phyloP scores from a whole-genome alignment of 2,329 filamentous ascomycete species.

The Talaromyces funiculosus region DNA sequence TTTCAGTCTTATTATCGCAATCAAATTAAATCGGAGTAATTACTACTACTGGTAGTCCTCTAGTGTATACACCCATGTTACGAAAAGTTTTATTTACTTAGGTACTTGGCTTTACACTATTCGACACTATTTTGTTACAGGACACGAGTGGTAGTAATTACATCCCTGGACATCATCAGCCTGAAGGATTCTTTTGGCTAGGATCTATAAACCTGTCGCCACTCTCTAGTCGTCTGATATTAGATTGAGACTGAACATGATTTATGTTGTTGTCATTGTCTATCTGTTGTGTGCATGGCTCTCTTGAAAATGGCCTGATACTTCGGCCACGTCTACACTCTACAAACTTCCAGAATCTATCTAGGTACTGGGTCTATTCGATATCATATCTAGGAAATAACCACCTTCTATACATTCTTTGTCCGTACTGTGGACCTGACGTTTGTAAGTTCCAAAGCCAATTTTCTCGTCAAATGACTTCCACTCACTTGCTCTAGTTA shows the following conservation, averaged over 20 bases:
- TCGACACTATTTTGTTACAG: conserved; percentile 2
- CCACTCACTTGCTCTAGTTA: background rate
- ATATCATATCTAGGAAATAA: background rate
- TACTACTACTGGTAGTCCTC: conserved; percentile 1
- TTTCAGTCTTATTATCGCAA: background rate
- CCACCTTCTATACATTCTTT: background rate
- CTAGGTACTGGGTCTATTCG: background rate
- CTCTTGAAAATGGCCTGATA: background rate
- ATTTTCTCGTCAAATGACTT: background rate
- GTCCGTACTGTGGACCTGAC: background rate
- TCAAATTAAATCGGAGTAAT: conserved; percentile 7
- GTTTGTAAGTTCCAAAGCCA: background rate
- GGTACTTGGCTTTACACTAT: background rate
- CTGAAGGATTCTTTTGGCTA: background rate
- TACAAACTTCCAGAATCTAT: background rate
- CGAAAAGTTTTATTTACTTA: background rate
- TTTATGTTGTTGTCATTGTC: background rate
- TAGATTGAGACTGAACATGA: background rate
- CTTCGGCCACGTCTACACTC: background rate
- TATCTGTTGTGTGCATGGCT: background rate
- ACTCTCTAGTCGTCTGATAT: background rate
- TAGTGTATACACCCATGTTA: conserved; percentile 4
- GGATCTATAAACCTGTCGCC: background rate
- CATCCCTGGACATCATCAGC: conserved; percentile 1
- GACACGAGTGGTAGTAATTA: background rate